Evolutionary conservation across 306 rosid genomes (phyloP).

Genomic region (Pyrus communis): DNA sequence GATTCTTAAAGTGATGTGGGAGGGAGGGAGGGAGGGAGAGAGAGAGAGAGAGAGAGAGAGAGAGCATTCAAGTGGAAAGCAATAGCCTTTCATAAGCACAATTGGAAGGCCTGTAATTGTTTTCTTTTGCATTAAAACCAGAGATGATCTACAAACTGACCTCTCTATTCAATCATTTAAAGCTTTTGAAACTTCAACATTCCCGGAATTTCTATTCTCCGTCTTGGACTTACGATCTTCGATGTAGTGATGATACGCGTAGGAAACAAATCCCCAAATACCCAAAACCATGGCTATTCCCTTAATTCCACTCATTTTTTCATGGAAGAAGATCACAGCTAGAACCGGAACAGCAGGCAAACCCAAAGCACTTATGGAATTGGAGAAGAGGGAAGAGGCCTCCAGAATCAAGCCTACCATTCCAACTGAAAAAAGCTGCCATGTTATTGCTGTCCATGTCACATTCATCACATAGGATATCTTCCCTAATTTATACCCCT

Average conservation of each 20-base stretch:
- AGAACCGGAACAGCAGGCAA: constrained; percentile 40
- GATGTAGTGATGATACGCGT: constrained; percentile 39
- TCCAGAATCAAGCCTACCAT: constrained; percentile 37
- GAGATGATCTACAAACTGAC: background rate
- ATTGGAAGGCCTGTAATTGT: background rate
- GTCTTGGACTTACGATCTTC: constrained; percentile 14
- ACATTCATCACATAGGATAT: constrained; percentile 29
- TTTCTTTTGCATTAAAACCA: background rate
- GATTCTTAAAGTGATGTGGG: too few relatives aligned
- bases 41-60: too few relatives aligned
- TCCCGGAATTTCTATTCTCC: background rate
- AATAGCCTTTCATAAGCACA: too few relatives aligned
- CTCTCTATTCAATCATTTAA: background rate
- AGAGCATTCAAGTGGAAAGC: too few relatives aligned
- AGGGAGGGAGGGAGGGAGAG: too few relatives aligned
- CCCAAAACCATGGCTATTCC: constrained; percentile 40
- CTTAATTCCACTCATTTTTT: constrained; percentile 38
- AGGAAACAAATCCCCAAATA: constrained; percentile 48
- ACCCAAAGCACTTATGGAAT: constrained; percentile 32
- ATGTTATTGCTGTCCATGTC: constrained; percentile 21
- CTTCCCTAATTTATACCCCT: constrained; percentile 25
- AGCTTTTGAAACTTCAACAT: background rate
- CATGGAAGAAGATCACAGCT: constrained; percentile 41
- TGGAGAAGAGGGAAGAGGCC: constrained; percentile 45
- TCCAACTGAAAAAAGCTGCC: constrained; percentile 30